These are phyloP conservation scores for Acorus gramineus DNA, from an alignment of 106 monocot genomes.

Conservation along the genomic window DNA sequence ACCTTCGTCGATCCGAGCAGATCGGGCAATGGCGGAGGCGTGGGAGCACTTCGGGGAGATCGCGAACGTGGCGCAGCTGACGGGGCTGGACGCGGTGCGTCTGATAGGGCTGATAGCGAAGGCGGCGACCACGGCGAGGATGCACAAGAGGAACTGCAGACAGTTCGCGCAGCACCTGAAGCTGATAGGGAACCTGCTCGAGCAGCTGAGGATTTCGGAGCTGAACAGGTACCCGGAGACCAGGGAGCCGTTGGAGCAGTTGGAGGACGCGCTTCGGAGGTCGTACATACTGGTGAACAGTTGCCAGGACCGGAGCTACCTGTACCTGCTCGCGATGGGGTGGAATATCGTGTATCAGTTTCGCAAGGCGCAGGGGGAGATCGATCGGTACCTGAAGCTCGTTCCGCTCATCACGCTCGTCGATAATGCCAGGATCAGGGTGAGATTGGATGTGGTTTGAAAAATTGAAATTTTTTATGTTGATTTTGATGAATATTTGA, in stretches of 20 bases:
- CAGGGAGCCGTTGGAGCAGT: slow-evolving; percentile 57
- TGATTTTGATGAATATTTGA: not conserved
- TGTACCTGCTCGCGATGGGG: slow-evolving; percentile 57
- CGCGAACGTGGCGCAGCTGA: slow-evolving; percentile 41
- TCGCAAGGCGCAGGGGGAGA: slow-evolving; percentile 57
- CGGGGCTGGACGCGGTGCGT: slow-evolving; percentile 47
- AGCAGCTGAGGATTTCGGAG: slow-evolving; percentile 61
- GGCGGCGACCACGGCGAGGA: slow-evolving; percentile 49
- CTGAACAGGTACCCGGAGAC: slow-evolving; percentile 65
- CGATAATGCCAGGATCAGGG: slow-evolving; percentile 55
- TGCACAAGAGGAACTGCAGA: slow-evolving; percentile 64
- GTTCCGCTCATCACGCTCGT: slow-evolving; percentile 67
- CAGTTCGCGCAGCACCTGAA: slow-evolving; percentile 62
- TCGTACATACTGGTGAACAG: slow-evolving; percentile 52
- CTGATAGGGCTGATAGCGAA: slow-evolving; percentile 47
- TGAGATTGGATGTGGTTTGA: slow-evolving; percentile 8
- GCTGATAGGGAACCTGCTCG: slow-evolving; percentile 57
- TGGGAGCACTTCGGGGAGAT: slow-evolving; percentile 64
- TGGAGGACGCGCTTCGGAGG: slow-evolving; percentile 58
- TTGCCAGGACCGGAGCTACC: slow-evolving; percentile 51
- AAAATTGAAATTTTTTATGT: not conserved
- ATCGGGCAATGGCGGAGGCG: slow-evolving; percentile 13
- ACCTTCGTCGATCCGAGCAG: not conserved
- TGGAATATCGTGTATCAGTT: slow-evolving; percentile 81
- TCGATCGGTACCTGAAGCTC: slow-evolving; percentile 49